Base-by-base conservation (phyloP, 345 rosid species). In the Salix dunnii region DNA sequence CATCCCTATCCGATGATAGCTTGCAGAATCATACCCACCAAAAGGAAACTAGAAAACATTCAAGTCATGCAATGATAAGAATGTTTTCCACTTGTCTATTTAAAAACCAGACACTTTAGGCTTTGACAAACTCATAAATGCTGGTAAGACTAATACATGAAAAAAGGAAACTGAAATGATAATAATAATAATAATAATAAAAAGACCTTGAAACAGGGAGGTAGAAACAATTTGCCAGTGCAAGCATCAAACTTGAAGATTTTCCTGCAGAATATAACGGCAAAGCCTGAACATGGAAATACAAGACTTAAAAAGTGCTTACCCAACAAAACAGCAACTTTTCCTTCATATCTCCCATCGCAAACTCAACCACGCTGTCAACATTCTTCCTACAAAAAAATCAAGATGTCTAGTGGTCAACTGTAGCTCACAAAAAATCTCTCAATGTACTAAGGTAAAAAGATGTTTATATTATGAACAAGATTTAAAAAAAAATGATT, bases 321-420 rank as follows among this genome's bases (percentile, higher is more conserved):
- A 95, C 99, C 99, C 97, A 96, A 81, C 91, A 90, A 86, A 96
- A 93, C 53, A 95, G 81, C 79, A 93, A 76, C 83, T 86, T 89
- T 46, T 68, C 79, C 90, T 84, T 93, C 92, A 91, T 76, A 82
- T 93, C 93, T 53, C 93, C 94, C 80, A 96, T 79, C 82, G 93
- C 81, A 84, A 70, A 88, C 46, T 91, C 86, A 66, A 91, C 80
- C 72, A 91, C 76, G 73, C 81, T 82, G 12, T 82, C 86, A 53
- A 95, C 84, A 62, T 90, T 90, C 74, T 80, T 81, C 88, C 98
- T 95, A 84, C 40, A 79, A 76, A 68, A 33, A 79, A 51, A 69
- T 51, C 16, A 64, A 36, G 66, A 55, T 27, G 38, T 21, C 53
- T 27, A 64, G 27, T 36, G 67, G 46, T 77, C 68, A 78, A 33